phyloP scores from a whole-genome alignment of 768 basidiomycete species.

The Galerina sulciceps region DNA sequence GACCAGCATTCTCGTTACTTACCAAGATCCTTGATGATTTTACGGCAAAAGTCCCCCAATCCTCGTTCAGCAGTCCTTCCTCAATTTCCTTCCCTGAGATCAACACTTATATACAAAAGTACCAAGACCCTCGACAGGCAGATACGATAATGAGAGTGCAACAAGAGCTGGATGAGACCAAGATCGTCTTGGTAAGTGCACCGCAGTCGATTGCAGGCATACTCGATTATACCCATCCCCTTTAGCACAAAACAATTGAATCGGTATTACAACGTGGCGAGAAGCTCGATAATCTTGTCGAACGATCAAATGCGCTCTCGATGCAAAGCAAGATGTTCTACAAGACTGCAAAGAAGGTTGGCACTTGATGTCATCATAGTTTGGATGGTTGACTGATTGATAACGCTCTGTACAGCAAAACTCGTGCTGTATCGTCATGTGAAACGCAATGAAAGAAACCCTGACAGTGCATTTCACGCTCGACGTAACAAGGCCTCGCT shows the following conservation, averaged over 20 bases:
- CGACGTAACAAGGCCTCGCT: background rate
- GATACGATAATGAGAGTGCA: constrained; percentile 99
- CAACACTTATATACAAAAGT: constrained; percentile 81
- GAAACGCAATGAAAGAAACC: constrained; percentile 16
- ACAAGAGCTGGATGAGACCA: constrained; percentile 97
- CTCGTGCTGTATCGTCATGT: constrained; percentile 91
- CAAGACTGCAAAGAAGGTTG: constrained; percentile 98
- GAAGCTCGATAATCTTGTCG: constrained; percentile 94
- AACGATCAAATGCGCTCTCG: constrained; percentile 87
- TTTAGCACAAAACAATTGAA: constrained; percentile 98
- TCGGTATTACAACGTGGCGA: constrained; percentile 95
- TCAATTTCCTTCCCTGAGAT: constrained; percentile 80
- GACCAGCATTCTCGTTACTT: constrained; percentile 94
- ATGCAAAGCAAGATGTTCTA: constrained; percentile 98
- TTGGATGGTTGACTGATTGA: constrained; percentile 12
- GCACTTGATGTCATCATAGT: constrained; percentile 18
- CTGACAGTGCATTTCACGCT: background rate
- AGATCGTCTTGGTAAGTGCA: constrained; percentile 87
- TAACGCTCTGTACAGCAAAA: constrained; percentile 74
- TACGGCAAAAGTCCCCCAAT: constrained; percentile 74
- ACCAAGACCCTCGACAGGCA: constrained; percentile 96
- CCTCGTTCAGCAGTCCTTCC: constrained; percentile 65
- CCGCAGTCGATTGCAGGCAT: background rate
- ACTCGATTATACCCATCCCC: background rate
- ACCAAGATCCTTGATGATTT: constrained; percentile 95